phyloP scores from a whole-genome alignment of 495 filamentous ascomycete genomes.

The Cladorrhinum samala region DNA sequence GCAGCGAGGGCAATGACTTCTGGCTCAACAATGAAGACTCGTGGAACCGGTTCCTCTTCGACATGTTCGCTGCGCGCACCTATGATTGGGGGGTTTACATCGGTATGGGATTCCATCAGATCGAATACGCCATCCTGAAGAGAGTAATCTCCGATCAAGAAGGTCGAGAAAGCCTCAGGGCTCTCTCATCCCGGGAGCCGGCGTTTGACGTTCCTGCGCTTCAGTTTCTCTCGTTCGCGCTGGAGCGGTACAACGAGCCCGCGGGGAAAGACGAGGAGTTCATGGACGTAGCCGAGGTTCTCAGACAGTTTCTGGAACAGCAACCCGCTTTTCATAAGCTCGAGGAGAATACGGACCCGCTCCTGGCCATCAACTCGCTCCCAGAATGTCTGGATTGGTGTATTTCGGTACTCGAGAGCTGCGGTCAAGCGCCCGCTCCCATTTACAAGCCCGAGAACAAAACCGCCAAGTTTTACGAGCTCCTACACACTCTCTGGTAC shows the following conservation, averaged over 20 bases:
- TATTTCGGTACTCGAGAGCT: background rate
- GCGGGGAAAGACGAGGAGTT: background rate
- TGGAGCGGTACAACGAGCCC: constrained; percentile 13
- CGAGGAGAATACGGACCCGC: background rate
- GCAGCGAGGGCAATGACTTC: background rate
- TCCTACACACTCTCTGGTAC: constrained; percentile 17
- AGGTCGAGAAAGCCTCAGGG: background rate
- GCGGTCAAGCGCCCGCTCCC: background rate
- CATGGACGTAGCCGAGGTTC: background rate
- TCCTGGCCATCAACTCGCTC: background rate
- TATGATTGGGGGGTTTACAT: constrained; percentile 2
- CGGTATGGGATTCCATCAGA: background rate
- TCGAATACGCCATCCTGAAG: background rate
- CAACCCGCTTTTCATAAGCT: constrained; percentile 6
- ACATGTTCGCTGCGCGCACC: constrained; percentile 2
- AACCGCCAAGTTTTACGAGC: background rate
- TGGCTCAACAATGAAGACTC: background rate
- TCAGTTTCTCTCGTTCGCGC: constrained; percentile 5
- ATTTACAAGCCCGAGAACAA: background rate
- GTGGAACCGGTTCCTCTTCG: background rate
- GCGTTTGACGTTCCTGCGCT: constrained; percentile 13
- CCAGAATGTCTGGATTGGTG: constrained; percentile 12
- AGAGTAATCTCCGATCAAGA: background rate
- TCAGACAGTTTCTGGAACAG: constrained; percentile 9
- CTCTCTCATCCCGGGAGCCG: background rate